phyloP scores from a whole-genome alignment of 352 stramenopile species.

The Thalassiosira oceanica region DNA sequence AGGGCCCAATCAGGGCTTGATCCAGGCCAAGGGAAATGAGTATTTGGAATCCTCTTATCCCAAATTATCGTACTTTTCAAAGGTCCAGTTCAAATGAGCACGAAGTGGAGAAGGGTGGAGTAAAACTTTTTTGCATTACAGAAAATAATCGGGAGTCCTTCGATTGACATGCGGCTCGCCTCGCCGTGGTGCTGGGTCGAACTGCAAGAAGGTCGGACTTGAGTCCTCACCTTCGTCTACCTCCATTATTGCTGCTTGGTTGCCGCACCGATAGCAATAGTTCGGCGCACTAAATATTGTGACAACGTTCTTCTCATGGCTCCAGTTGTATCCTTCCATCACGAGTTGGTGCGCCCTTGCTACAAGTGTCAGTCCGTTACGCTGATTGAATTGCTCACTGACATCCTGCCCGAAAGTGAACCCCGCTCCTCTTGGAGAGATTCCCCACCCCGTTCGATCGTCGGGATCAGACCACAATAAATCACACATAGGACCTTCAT shows the following conservation, averaged over 20 bases:
- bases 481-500: constrained; percentile 98
- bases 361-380: constrained; percentile 97
- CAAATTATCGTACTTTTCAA: constrained; percentile 66
- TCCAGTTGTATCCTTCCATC: constrained; percentile 91
- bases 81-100: constrained; percentile 33
- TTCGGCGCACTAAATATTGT: constrained; percentile 99
- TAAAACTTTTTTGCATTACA: constrained; percentile 50
- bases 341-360: constrained; percentile 97
- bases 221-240: constrained; percentile 74
- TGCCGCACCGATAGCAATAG: constrained; percentile 99
- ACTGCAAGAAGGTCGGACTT: constrained; percentile 70
- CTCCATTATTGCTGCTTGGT: constrained; percentile 94
- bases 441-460: constrained; percentile 88
- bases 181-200: constrained; percentile 76
- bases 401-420: constrained; percentile 99
- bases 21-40: constrained; percentile 67
- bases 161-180: constrained; percentile 80
- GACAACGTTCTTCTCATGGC: constrained; percentile 94
- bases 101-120: no score
- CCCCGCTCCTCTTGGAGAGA: constrained; percentile 93
- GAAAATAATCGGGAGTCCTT: constrained; percentile 79
- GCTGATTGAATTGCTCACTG: constrained; percentile 96
- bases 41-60: constrained; percentile 74
- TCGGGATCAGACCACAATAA: constrained; percentile 97
- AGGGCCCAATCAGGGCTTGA: constrained; percentile 69